These are phyloP conservation scores for Raphanus raphanistrum DNA, from an alignment of 345 rosid genomes.

Conservation along the genomic window DNA sequence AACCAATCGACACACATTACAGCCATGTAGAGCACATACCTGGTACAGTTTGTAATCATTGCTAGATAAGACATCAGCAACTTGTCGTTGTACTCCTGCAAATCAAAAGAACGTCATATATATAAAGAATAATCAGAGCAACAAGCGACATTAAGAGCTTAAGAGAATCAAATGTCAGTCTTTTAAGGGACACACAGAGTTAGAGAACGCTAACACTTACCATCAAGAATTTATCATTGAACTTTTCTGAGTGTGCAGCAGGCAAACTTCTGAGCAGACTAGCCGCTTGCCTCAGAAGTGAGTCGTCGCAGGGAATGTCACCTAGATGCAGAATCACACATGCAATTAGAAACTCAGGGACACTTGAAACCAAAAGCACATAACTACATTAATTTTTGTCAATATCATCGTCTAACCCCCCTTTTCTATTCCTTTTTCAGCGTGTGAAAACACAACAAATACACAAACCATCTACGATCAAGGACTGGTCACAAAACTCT, in stretches of 20 bases:
- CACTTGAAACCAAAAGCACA: not conserved
- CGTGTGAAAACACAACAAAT: not conserved
- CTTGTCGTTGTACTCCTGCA: conserved; percentile 91
- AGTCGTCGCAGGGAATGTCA: conserved; percentile 86
- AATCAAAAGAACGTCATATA: not conserved
- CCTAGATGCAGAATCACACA: conserved; percentile 50
- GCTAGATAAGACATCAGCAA: conserved; percentile 84
- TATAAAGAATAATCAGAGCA: conserved; percentile 2
- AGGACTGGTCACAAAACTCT: not conserved
- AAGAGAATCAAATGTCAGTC: not conserved
- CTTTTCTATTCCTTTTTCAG: not conserved
- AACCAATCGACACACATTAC: not conserved
- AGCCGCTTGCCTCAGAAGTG: conserved; percentile 87
- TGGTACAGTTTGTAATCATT: conserved; percentile 88
- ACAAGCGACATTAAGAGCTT: not conserved
- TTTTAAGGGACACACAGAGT: not conserved
- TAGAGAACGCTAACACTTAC: conserved; percentile 43
- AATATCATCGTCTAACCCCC: not conserved
- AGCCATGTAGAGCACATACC: conserved; percentile 46
- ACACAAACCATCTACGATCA: not conserved
- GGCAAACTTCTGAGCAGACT: conserved; percentile 94
- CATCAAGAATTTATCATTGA: conserved; percentile 93
- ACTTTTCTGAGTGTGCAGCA: conserved; percentile 86
- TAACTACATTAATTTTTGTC: not conserved
- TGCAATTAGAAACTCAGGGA: conserved; percentile 5